A percentile compares a stretch with the other conserved stretches of the same genome.
These are phyloP conservation scores for Ustilago nuda DNA, from an alignment of 1,284 basidiomycete genomes.

Conservation along the genomic window DNA sequence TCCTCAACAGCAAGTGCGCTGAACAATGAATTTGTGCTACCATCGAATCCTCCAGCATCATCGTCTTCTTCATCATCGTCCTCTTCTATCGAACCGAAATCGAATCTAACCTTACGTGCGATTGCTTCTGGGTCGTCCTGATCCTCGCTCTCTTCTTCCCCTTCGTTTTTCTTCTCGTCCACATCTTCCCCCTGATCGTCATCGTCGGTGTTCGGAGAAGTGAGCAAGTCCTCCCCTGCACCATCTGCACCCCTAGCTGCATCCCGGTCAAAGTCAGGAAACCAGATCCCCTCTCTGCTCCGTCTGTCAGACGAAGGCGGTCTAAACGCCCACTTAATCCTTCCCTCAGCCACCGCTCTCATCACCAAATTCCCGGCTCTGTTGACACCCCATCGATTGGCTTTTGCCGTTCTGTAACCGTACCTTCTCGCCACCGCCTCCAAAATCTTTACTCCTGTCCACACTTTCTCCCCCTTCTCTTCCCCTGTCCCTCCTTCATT, in stretches of 20 bases:
- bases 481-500: slow-evolving; percentile 45
- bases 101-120: slow-evolving; percentile 33
- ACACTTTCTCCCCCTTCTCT: slow-evolving; percentile 68
- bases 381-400: slow-evolving; percentile 85
- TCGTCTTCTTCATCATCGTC: slow-evolving; percentile 21
- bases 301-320: slow-evolving; percentile 22
- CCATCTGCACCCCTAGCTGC: background rate
- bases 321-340: slow-evolving; percentile 81
- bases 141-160: background rate
- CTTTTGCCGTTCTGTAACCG: slow-evolving; percentile 82
- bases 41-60: background rate
- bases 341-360: slow-evolving; percentile 78
- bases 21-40: slow-evolving; percentile 28
- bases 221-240: slow-evolving; percentile 26
- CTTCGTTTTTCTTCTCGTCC: slow-evolving; percentile 22
- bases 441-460: slow-evolving; percentile 85
- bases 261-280: slow-evolving; percentile 10
- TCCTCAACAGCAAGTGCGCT: slow-evolving; percentile 46
- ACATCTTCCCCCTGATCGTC: slow-evolving; percentile 29
- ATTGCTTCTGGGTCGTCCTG: slow-evolving; percentile 20
- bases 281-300: slow-evolving; percentile 40
- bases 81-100: slow-evolving; percentile 27
- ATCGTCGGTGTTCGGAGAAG: slow-evolving; percentile 34
- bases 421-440: slow-evolving; percentile 80
- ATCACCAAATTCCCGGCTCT: slow-evolving; percentile 83